A percentile compares a stretch with the other conserved stretches of the same genome.
These are phyloP conservation scores for Xylariaceae sp. DNA, from an alignment of 2,329 filamentous ascomycete genomes.

Conservation along the genomic window DNA sequence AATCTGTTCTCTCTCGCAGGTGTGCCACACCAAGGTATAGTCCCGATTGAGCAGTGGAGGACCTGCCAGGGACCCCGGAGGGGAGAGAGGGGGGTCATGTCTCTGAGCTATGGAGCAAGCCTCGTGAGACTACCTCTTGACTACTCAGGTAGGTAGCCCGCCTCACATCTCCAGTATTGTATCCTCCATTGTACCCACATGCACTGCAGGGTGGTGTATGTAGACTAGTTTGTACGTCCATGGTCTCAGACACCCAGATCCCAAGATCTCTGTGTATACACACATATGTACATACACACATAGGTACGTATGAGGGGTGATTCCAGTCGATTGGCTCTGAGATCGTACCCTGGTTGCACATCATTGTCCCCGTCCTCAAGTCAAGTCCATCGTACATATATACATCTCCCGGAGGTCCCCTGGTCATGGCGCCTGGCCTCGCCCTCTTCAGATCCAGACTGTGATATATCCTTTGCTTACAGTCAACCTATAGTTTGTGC, in stretches of 20 bases:
- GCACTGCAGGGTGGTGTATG: constrained; percentile 5
- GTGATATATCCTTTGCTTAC: constrained; percentile 15
- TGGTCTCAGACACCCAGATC: constrained; percentile 19
- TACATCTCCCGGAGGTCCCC: constrained; percentile 24
- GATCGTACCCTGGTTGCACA: constrained; percentile 26
- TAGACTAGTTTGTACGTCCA: background rate
- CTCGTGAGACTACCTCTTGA: constrained; percentile 19
- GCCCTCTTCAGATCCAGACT: constrained; percentile 17
- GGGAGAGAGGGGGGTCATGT: constrained; percentile 9
- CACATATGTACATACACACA: too few species aligned
- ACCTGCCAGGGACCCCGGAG: constrained; percentile 6
- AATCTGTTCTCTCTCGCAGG: constrained; percentile 12
- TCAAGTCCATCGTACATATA: too few species aligned
- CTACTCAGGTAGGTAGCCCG: too few species aligned
- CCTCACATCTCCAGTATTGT: too few species aligned
- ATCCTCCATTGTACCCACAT: constrained; percentile 23
- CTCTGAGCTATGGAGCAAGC: constrained; percentile 14
- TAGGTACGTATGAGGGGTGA: constrained; percentile 23
- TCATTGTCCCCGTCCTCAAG: constrained; percentile 15
- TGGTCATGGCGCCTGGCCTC: constrained; percentile 12
- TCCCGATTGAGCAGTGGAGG: constrained; percentile 11
- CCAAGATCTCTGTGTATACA: constrained; percentile 25
- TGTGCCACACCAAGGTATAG: constrained; percentile 12
- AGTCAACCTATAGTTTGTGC: background rate
- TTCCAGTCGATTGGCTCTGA: constrained; percentile 28